Evolutionary conservation across 257 asterid species (phyloP).

Genomic region (Buddleja alternifolia): DNA sequence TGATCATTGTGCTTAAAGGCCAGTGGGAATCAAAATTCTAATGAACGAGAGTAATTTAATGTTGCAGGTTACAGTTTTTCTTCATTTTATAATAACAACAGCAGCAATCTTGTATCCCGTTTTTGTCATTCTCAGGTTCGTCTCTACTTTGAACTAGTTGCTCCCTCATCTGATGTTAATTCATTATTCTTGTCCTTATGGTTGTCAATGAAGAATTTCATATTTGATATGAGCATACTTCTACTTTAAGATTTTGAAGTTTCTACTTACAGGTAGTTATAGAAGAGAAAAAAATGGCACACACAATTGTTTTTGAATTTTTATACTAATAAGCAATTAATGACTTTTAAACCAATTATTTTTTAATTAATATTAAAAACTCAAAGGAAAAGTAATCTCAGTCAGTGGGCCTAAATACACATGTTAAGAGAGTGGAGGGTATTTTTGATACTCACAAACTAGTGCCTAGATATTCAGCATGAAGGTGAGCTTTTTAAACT

Average conservation of each 20-base stretch:
- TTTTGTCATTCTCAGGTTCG: slow-evolving; percentile 86
- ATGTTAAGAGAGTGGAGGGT: slow-evolving; percentile 5
- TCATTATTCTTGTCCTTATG: neutral
- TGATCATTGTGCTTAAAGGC: slow-evolving; percentile 18
- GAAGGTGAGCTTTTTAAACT: neutral
- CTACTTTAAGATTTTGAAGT: neutral
- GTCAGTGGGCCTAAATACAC: neutral
- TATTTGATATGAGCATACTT: neutral
- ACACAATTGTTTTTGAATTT: neutral
- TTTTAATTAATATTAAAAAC: neutral
- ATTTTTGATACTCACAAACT: neutral
- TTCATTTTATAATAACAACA: slow-evolving; percentile 71
- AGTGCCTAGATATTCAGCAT: neutral
- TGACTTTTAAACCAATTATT: neutral
- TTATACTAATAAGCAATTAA: no score
- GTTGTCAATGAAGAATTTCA: neutral
- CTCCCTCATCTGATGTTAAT: neutral
- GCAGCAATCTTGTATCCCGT: slow-evolving; percentile 80
- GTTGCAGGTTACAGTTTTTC: slow-evolving; percentile 71
- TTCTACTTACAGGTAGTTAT: neutral
- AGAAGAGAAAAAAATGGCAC: slow-evolving; percentile 5
- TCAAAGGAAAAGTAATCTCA: neutral
- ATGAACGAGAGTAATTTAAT: neutral
- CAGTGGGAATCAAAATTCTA: neutral
- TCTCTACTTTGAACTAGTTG: slow-evolving; percentile 23